Evolutionary conservation across 768 basidiomycete genomes (phyloP), one percentile per base, ranked within the genome.

Genomic region (Rhizopogon roseolus): DNA sequence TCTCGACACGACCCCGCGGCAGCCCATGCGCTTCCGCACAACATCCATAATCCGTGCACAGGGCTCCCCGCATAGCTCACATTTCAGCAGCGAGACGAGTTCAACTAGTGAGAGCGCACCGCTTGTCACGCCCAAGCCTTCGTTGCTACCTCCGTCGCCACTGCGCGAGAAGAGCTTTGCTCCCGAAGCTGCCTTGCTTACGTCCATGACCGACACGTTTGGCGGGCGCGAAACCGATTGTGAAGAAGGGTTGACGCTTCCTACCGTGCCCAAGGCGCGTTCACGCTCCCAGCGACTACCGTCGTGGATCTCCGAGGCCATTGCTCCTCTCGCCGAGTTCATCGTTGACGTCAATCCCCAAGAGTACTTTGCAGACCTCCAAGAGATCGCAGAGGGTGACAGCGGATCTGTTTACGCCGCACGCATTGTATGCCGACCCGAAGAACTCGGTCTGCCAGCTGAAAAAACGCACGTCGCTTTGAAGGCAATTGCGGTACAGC

Each of bases 311-410:
- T 81, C 81, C 0, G 74, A 73, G 13, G 75, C 85, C 14, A 78
- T 90, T 27, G 71, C 74, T 38, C 81, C 85, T 1, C 71, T 85
- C 22, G 79, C 76, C 56, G 59, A 43, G 75, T 88, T 83, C 64
- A 86, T 92, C 60, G 78, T 85, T 58, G 78, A 82, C 1, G 66
- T 80, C 17, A 80, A 90, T 62, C 90, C 89, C 4, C 73, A 78
- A 1, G 74, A 79, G 4, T 77, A 80, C 54, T 92, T 88, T 66
- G 69, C 76, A 8, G 81, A 89, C 56, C 71, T 91, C 43, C 80
- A 78, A 51, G 90, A 91, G 69, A 85, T 93, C 28, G 90, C 88
- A 0, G 87, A 92, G 64, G 90, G 91, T 32, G 90, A 92, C 63
- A 86, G 81, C 40, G 91, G 91, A 4, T 84, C 81, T 2, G 87